Evolutionary conservation across 31 red algal genomes (phyloP), one percentile per base, ranked within the genome.

Genomic region (Asparagopsis taxiformis): DNA sequence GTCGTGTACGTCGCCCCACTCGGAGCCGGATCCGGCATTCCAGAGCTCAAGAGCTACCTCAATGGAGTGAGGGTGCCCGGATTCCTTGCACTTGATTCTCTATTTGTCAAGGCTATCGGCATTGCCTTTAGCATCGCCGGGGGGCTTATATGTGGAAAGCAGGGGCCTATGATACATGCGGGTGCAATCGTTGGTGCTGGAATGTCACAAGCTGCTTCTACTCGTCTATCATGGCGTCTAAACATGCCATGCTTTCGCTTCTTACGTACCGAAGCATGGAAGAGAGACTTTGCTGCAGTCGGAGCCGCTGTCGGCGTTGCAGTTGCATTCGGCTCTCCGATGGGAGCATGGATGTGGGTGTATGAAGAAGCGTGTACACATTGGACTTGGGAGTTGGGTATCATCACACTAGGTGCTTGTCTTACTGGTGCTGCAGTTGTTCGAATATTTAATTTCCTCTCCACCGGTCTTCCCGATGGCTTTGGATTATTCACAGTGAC

Each of bases 141-240:
- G 22, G 92, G 92, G 15, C 55, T 90, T 19, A 63, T 95, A 26
- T 82, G 59, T n/a, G 92, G 92, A 13, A 62, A 55, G 26, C 70
- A 90, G 37, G 91, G 85, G 25, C 85, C 92, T 28, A 68, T 95
- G 62, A 79, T 84, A 65, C 92, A 95, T 65, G 52, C 70, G 8
- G 92, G 76, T 7, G 92, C 80, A 37, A 85, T 95, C 51, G 29
- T 79, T 41, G 92, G 66, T 33, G 82, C 80, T 50, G 80, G 76
- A 16, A 24, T 87, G 38, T 71, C 70, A 58, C 89, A 93, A 62
- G 82, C 59, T 51, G 89, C 83, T 32, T 57, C 51, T 19, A 50
- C 48, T 0, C 55, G 52, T 62, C 63, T 87, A 11, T 30, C 68
- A 28, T 72, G 62, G 60, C 89, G 89, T 29, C 44, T 78, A 51